Conservation (phyloP, 1,139 yeast species). For the Yamadazyma atmosphaerica region DNA sequence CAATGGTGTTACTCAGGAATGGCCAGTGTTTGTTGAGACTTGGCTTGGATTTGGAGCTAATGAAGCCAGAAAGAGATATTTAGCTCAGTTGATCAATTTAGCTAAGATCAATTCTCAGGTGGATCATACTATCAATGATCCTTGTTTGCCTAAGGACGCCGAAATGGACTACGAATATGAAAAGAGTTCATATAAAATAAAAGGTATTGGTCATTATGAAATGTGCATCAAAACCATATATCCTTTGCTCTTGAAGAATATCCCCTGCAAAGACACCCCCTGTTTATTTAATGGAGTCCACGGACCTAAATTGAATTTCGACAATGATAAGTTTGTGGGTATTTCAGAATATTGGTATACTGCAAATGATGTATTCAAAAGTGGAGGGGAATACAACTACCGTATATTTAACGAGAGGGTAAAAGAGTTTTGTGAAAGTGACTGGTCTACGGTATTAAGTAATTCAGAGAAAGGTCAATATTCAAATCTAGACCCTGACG, state of each 20-base stretch:
- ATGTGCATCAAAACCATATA: conserved; percentile 66
- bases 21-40: conserved; percentile 77
- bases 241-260: conserved; percentile 65
- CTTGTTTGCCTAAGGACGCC: conserved; percentile 70
- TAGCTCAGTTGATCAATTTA: conserved; percentile 47
- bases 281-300: conserved; percentile 82
- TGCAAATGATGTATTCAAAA: conserved; percentile 74
- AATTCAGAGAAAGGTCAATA: conserved; percentile 55
- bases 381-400: conserved; percentile 76
- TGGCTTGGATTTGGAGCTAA: conserved; percentile 89
- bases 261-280: conserved; percentile 74
- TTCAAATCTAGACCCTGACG: conserved; percentile 46
- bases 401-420: conserved; percentile 60
- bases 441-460: conserved; percentile 54
- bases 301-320: conserved; percentile 70
- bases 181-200: conserved; percentile 47
- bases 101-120: conserved; percentile 15
- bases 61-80: conserved; percentile 67
- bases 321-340: conserved; percentile 72
- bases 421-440: conserved; percentile 62
- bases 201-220: conserved; percentile 70
- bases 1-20: conserved; percentile 60
- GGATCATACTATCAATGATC: conserved; percentile 50
- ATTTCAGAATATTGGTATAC: conserved; percentile 86
- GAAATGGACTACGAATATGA: conserved; percentile 39